phyloP scores from a whole-genome alignment of 2,329 filamentous ascomycete species.

The Zymoseptoria passerinii region DNA sequence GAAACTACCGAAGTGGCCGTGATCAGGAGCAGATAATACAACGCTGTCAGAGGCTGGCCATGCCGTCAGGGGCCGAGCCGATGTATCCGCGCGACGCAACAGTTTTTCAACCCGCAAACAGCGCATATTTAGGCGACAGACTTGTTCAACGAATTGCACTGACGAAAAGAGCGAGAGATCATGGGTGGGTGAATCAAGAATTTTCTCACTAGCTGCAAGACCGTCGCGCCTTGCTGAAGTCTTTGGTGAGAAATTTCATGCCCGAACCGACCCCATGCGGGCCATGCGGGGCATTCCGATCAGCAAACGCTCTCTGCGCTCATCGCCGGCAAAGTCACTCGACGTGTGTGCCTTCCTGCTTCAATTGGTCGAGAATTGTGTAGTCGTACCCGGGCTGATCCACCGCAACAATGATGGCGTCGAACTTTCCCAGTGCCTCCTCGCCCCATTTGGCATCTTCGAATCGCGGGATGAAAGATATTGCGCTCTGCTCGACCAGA shows the following conservation, averaged over 20 bases:
- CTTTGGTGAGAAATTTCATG: too few relatives aligned
- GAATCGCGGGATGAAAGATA: background rate
- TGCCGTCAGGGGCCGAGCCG: background rate
- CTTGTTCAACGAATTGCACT: background rate
- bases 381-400: slow-evolving; percentile 2
- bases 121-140: background rate
- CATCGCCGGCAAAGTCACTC: slow-evolving; percentile 2
- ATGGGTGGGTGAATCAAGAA: background rate
- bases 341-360: background rate
- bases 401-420: slow-evolving; percentile 2
- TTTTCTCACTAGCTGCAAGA: background rate
- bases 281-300: background rate
- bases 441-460: background rate
- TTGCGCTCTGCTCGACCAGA: slow-evolving; percentile 1
- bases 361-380: background rate
- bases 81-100: background rate
- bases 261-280: too few relatives aligned
- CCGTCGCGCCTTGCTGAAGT: background rate
- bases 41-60: background rate
- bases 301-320: background rate
- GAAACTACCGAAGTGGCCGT: background rate
- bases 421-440: background rate
- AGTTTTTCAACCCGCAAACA: too few relatives aligned
- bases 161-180: background rate
- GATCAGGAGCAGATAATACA: background rate